Evolutionary conservation across 106 monocot genomes (phyloP).

Genomic region (Amphibolis antarctica): DNA sequence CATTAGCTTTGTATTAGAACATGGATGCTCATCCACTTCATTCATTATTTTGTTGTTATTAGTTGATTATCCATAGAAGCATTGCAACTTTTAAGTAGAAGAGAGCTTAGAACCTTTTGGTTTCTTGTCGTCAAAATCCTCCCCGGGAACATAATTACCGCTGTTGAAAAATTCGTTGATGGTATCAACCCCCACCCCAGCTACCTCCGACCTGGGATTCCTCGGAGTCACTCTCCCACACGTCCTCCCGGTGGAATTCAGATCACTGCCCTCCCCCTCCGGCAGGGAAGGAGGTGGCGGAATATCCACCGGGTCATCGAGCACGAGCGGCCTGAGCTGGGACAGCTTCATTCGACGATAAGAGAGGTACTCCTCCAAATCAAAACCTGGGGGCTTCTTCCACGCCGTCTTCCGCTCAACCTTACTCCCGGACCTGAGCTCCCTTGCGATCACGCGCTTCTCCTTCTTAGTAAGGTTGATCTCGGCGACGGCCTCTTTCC

Average conservation of each 20-base stretch:
- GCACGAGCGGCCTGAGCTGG: slow-evolving; percentile 55
- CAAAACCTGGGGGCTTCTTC: slow-evolving; percentile 28
- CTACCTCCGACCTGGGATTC: slow-evolving; percentile 56
- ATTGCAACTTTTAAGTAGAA: too few species aligned
- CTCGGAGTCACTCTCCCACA: slow-evolving; percentile 39
- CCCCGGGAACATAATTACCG: slow-evolving; percentile 41
- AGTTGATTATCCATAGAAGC: too few species aligned
- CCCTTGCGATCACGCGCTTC: slow-evolving; percentile 58
- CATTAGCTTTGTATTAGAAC: too few species aligned
- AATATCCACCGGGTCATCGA: slow-evolving; percentile 33
- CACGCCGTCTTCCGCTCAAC: slow-evolving; percentile 42
- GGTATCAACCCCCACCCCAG: slow-evolving; percentile 36
- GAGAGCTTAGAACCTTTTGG: slow-evolving; percentile 32
- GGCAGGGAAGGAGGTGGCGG: not conserved
- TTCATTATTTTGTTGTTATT: too few species aligned
- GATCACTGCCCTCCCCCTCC: slow-evolving; percentile 2
- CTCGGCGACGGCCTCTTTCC: slow-evolving; percentile 60
- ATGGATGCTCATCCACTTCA: too few species aligned
- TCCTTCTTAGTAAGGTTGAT: slow-evolving; percentile 83
- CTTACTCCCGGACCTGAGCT: slow-evolving; percentile 63
- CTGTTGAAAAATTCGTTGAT: slow-evolving; percentile 67
- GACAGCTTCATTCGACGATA: slow-evolving; percentile 47
- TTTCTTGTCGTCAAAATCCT: slow-evolving; percentile 50
- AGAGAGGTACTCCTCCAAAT: slow-evolving; percentile 50
- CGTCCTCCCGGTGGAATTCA: not conserved